phyloP scores from a whole-genome alignment of 768 basidiomycete species.

The Psilocybe cubensis region DNA sequence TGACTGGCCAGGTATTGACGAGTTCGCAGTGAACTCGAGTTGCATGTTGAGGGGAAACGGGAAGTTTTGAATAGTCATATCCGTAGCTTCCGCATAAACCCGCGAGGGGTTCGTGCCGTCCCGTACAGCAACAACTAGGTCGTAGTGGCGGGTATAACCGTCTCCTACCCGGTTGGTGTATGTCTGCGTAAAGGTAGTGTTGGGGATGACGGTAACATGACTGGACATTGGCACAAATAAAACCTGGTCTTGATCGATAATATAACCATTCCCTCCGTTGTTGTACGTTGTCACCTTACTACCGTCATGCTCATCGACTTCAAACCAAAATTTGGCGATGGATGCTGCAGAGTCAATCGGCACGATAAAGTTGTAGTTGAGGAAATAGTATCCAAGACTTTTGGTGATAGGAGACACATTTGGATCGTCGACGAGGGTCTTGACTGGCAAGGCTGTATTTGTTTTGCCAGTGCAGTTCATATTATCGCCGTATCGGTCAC shows the following conservation, averaged over 20 bases:
- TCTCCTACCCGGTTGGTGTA: conserved; percentile 26
- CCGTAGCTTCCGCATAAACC: conserved; percentile 36
- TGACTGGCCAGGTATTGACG: conserved; percentile 25
- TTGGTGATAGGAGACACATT: conserved; percentile 40
- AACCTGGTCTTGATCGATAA: conserved; percentile 44
- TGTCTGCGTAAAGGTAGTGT: conserved; percentile 26
- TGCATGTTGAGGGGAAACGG: conserved; percentile 30
- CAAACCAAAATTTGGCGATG: conserved; percentile 55
- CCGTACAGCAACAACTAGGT: conserved; percentile 32
- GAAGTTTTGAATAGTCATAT: conserved; percentile 34
- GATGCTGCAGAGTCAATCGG: conserved; percentile 41
- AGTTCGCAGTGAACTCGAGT: conserved; percentile 32
- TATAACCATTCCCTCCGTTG: conserved; percentile 47
- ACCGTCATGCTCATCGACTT: conserved; percentile 48
- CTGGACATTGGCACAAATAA: conserved; percentile 46
- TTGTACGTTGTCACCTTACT: conserved; percentile 37
- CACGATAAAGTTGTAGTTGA: conserved; percentile 48
- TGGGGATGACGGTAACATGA: conserved; percentile 25
- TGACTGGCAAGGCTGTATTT: conserved; percentile 33
- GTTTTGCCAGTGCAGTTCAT: conserved; percentile 36
- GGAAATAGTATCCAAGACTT: conserved; percentile 36
- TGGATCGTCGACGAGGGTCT: conserved; percentile 32
- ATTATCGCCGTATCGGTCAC: conserved; percentile 40
- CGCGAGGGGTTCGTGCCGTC: conserved; percentile 31
- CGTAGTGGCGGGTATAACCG: conserved; percentile 23